phyloP scores from a whole-genome alignment of 768 basidiomycete genomes.

The Trametes cingulata region DNA sequence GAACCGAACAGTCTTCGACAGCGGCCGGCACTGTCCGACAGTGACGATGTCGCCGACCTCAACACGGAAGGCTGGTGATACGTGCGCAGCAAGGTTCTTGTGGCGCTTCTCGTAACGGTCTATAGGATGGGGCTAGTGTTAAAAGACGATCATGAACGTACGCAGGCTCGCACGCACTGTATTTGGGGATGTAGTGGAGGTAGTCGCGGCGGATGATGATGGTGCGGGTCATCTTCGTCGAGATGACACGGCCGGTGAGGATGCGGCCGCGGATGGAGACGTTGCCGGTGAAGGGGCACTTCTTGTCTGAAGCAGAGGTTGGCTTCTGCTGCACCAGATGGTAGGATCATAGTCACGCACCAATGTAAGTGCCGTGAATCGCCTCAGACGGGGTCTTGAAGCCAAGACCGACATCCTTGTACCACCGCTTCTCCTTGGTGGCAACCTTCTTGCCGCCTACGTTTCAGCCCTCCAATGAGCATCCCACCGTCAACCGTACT shows the following conservation, averaged over 20 bases:
- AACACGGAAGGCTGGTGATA: conserved; percentile 98
- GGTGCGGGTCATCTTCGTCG: conserved; percentile 99
- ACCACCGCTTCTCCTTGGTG: conserved; percentile 97
- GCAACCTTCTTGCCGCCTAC: conserved; percentile 87
- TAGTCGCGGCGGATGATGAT: conserved; percentile 95
- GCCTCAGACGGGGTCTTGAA: conserved; percentile 97
- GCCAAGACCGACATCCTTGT: conserved; percentile 96
- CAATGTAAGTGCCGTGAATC: conserved; percentile 94
- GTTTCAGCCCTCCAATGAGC: conserved; percentile 12
- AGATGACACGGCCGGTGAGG: conserved; percentile 95
- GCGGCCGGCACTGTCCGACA: conserved; percentile 97
- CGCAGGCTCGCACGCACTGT: conserved; percentile 61
- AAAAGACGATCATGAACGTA: neutral
- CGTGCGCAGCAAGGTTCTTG: conserved; percentile 97
- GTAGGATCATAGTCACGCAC: conserved; percentile 47
- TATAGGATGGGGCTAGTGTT: conserved; percentile 31
- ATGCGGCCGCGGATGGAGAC: conserved; percentile 99
- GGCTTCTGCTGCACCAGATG: neutral
- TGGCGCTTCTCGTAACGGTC: conserved; percentile 99
- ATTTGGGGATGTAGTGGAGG: conserved; percentile 97
- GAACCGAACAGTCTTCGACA: conserved; percentile 99
- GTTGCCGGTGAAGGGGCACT: conserved; percentile 97
- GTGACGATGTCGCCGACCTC: conserved; percentile 93
- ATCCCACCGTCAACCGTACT: neutral
- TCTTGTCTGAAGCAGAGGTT: conserved; percentile 73